Evolutionary conservation across 2,329 filamentous ascomycete species (phyloP), one percentile per base, ranked within the genome.

Genomic region (Westerdykella ornata): DNA sequence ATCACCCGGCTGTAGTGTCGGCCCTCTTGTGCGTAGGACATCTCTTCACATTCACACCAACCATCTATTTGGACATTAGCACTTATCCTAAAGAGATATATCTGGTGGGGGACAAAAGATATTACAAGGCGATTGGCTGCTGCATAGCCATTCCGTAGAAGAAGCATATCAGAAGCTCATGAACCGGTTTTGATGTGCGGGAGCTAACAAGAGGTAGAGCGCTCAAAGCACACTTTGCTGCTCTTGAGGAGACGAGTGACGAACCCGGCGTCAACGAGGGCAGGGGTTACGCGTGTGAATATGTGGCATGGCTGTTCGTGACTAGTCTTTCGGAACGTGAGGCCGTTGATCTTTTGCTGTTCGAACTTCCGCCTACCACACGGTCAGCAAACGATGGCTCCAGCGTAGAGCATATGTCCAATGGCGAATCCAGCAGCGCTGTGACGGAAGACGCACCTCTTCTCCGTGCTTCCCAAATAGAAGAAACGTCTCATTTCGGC

Each of bases 221-320:
- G 1, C 70, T 88, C 20, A 85, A 84, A 58, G 86, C 82, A 72
- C 84, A 89, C 57, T 90, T 83, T 46, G 70, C 76, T 17, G 74
- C 77, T 11, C 69, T 74, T 26, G 82, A 84, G 47, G 60, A 63
- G 36, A 72, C 72, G 36, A 72, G 75, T 37, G 71, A 73, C 38
- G 76, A 84, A 43, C 77, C 78, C 44, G 80, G 80, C 3, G 67
- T 89, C 22, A 78, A 80, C 43, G 77, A 84, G 43, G 77, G 83
- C 12, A 75, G 85, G 40, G 83, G 82, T 15, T 78, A 80, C 57
- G 84, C 83, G 19, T 89, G 85, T 57, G 85, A 90, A 68, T 84
- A 88, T 46, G 83, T 88, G 12, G 85, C 85, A 29, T 88, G 84
- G 82, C 77, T 85, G 30, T 87, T 88, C 52, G 70, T 89, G 28